These are phyloP conservation scores for Hypericum androsaemum DNA, from an alignment of 345 rosid genomes.

Conservation along the genomic window DNA sequence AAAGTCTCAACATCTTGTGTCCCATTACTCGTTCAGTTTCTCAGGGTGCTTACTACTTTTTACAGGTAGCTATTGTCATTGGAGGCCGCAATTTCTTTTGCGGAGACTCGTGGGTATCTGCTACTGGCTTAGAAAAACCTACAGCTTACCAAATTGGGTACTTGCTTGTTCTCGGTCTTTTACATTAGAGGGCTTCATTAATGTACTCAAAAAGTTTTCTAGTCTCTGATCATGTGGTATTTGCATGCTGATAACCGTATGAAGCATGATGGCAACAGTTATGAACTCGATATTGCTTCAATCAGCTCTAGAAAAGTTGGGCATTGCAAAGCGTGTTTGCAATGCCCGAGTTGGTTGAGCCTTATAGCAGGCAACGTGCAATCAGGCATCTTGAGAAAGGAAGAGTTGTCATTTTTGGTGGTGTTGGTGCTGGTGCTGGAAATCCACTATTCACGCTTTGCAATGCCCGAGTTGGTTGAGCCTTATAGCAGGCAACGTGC, in stretches of 20 bases:
- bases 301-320: constrained; percentile 70
- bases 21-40: too few relatives aligned
- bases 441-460: constrained; percentile 73
- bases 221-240: constrained; percentile 3
- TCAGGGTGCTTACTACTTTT: background rate
- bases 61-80: constrained; percentile 78
- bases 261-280: constrained; percentile 84
- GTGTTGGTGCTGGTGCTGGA: constrained; percentile 72
- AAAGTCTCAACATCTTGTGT: background rate
- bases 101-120: constrained; percentile 68
- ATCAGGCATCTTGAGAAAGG: constrained; percentile 86
- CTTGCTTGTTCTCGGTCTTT: too few relatives aligned
- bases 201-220: too few relatives aligned
- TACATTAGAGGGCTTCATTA: background rate
- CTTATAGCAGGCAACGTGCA: constrained; percentile 67
- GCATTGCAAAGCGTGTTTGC: constrained; percentile 66
- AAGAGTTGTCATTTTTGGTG: constrained; percentile 84
- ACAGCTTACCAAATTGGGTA: constrained; percentile 85
- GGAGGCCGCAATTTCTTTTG: constrained; percentile 85
- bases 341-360: constrained; percentile 72
- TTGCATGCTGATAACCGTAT: constrained; percentile 13
- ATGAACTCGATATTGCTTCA: constrained; percentile 84
- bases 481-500: constrained; percentile 73
- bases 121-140: constrained; percentile 69
- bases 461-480: constrained; percentile 71